Percentiles rank a stretch among this genome's conserved stretches.
phyloP scores from a whole-genome alignment of 1,284 basidiomycete genomes.

The Irpex lacteus region DNA sequence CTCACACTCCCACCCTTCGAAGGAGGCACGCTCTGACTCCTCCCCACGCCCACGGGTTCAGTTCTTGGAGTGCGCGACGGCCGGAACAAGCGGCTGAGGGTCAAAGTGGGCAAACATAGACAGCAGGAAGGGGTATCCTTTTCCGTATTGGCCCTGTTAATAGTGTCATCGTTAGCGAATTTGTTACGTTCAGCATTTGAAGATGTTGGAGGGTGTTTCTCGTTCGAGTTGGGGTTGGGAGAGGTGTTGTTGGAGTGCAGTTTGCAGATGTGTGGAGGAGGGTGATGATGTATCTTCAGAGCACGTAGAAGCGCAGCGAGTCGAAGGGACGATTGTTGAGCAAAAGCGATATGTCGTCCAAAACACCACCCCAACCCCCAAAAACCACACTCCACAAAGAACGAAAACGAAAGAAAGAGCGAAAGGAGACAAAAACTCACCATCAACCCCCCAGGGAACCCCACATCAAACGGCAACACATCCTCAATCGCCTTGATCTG shows the following conservation, averaged over 20 bases:
- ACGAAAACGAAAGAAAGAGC: background rate
- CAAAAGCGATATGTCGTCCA: background rate
- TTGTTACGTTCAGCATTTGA: background rate
- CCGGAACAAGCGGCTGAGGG: background rate
- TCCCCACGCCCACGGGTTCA: too few species aligned
- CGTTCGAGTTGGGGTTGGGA: background rate
- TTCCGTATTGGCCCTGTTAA: background rate
- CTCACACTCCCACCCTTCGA: too few species aligned
- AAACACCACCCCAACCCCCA: background rate
- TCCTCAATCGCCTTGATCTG: slow-evolving; percentile 21
- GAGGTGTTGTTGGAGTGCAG: background rate
- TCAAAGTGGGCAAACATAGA: background rate
- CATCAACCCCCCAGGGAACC: slow-evolving; percentile 18
- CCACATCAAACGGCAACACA: slow-evolving; percentile 16
- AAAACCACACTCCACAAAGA: too few species aligned
- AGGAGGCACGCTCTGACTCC: too few species aligned
- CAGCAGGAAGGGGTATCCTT: background rate
- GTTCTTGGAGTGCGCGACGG: background rate
- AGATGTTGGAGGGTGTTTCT: too few species aligned
- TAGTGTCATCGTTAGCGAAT: background rate
- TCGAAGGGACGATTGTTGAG: background rate
- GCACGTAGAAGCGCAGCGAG: background rate
- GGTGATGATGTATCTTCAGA: background rate
- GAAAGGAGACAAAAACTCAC: too few species aligned
- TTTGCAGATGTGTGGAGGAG: background rate